Percentiles rank a stretch among this genome's conserved stretches.
These are phyloP conservation scores for Obelidium mucronatum DNA, from an alignment of 192 early-diverging fungal genomes.

Conservation along the genomic window DNA sequence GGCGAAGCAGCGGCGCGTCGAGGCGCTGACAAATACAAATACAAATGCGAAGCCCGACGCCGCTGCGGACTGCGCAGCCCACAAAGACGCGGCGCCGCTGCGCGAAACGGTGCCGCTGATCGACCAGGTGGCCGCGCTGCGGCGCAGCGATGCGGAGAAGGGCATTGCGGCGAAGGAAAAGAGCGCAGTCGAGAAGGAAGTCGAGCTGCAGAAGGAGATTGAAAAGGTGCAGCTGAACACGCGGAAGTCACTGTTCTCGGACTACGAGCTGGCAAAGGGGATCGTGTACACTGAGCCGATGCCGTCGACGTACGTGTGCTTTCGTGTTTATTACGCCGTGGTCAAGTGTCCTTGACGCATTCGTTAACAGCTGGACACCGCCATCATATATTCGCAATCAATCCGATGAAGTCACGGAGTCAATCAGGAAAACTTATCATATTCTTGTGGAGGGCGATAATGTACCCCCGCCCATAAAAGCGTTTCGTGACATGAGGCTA, in stretches of 20 bases:
- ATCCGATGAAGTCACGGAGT: constrained; percentile 56
- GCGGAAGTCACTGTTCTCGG: constrained; percentile 79
- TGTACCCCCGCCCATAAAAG: constrained; percentile 81
- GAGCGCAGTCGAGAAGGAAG: constrained; percentile 78
- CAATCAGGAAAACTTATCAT: constrained; percentile 82
- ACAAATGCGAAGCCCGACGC: constrained; percentile 36
- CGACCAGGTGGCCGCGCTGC: background rate
- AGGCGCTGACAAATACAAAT: constrained; percentile 17
- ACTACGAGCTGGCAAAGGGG: constrained; percentile 85
- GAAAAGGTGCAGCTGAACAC: constrained; percentile 80
- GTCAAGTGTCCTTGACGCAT: too few relatives aligned
- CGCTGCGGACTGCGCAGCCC: constrained; percentile 36
- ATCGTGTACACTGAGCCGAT: constrained; percentile 88
- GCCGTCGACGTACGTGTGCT: constrained; percentile 64
- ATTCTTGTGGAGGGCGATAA: constrained; percentile 91
- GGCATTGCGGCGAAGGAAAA: constrained; percentile 55
- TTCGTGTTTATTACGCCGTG: background rate
- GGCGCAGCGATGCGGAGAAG: background rate
- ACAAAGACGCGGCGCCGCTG: constrained; percentile 38
- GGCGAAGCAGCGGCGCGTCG: background rate
- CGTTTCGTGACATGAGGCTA: constrained; percentile 75
- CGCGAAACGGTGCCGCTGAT: background rate
- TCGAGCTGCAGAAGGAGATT: constrained; percentile 85
- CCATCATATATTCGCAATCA: constrained; percentile 74
- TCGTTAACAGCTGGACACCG: constrained; percentile 87